Evolutionary conservation across 176 grass and related monocot species (phyloP).

Genomic region (Poa annua): DNA sequence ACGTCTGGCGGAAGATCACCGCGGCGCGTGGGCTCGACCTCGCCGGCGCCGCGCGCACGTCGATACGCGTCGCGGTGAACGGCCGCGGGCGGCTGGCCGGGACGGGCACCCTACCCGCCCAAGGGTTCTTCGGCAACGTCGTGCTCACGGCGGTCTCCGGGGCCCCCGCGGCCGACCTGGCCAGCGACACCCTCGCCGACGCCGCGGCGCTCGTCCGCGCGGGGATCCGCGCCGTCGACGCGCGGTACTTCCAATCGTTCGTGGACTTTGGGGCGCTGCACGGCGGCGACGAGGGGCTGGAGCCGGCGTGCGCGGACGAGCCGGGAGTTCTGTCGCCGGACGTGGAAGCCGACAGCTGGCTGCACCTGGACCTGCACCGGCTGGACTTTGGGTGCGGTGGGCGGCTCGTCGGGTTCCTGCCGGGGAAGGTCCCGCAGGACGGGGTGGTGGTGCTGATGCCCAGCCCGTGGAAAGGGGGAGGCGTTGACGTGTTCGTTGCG

Average conservation of each 20-base stretch:
- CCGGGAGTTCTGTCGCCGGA: conserved; percentile 40
- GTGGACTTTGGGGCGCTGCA: conserved; percentile 58
- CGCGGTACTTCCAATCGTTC: conserved; percentile 56
- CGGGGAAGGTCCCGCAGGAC: conserved; percentile 48
- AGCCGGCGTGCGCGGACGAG: conserved; percentile 7
- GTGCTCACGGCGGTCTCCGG: conserved; percentile 51
- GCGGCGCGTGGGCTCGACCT: conserved; percentile 41
- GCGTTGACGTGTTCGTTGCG: conserved; percentile 54
- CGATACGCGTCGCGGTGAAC: conserved; percentile 49
- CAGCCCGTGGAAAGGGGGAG: conserved; percentile 34
- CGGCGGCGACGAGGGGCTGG: conserved; percentile 31
- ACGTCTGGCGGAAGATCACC: conserved; percentile 65
- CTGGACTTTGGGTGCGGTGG: conserved; percentile 57
- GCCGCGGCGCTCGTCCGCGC: conserved; percentile 42
- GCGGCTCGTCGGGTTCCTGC: conserved; percentile 38
- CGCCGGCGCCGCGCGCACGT: conserved; percentile 4
- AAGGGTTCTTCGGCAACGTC: conserved; percentile 52
- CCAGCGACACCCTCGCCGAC: background rate
- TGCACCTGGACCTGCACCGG: conserved; percentile 43
- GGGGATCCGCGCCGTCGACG: conserved; percentile 31
- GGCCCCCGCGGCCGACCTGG: background rate
- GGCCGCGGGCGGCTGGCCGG: conserved; percentile 41
- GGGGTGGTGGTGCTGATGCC: conserved; percentile 56
- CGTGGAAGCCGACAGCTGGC: conserved; percentile 55
- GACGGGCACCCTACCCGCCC: background rate